Conservation (phyloP, 306 rosid species). For the Vigna angularis region DNA sequence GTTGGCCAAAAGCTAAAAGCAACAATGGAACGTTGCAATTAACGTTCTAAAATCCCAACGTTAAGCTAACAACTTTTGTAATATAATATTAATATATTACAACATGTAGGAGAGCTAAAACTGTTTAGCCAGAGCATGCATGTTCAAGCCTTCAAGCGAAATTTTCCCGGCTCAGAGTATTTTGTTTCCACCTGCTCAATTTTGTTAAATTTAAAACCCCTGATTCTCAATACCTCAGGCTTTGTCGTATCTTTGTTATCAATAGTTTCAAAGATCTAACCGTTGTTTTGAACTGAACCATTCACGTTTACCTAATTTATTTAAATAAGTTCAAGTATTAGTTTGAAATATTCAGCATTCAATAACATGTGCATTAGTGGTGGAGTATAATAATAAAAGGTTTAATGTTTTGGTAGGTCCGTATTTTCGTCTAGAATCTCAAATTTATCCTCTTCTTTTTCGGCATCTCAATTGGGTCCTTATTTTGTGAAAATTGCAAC, state of each 20-base stretch:
- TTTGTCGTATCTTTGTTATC: slow-evolving; percentile 69
- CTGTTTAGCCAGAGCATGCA: slow-evolving; percentile 29
- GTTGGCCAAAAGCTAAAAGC: too few relatives aligned
- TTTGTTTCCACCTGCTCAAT: slow-evolving; percentile 67
- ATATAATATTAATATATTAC: too few relatives aligned
- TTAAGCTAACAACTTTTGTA: too few relatives aligned
- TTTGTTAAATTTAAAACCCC: slow-evolving; percentile 87
- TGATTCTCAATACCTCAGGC: slow-evolving; percentile 76
- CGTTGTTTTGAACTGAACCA: slow-evolving; percentile 80
- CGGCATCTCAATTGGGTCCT: too few relatives aligned
- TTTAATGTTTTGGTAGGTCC: too few relatives aligned
- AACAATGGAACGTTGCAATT: too few relatives aligned
- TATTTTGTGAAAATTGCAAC: too few relatives aligned
- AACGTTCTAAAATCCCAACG: too few relatives aligned
- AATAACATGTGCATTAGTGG: slow-evolving; percentile 11
- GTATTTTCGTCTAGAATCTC: too few relatives aligned
- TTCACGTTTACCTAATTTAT: slow-evolving; percentile 65
- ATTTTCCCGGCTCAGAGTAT: slow-evolving; percentile 57
- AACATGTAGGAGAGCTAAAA: too few relatives aligned
- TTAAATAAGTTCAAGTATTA: not conserved
- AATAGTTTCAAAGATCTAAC: slow-evolving; percentile 74
- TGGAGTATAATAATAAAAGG: not conserved
- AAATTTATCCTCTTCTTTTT: too few relatives aligned
- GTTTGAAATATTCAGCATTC: slow-evolving; percentile 31
- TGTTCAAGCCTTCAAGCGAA: slow-evolving; percentile 57